Conservation (phyloP, 805 yeast species). For the Candida ascalaphidarum region DNA sequence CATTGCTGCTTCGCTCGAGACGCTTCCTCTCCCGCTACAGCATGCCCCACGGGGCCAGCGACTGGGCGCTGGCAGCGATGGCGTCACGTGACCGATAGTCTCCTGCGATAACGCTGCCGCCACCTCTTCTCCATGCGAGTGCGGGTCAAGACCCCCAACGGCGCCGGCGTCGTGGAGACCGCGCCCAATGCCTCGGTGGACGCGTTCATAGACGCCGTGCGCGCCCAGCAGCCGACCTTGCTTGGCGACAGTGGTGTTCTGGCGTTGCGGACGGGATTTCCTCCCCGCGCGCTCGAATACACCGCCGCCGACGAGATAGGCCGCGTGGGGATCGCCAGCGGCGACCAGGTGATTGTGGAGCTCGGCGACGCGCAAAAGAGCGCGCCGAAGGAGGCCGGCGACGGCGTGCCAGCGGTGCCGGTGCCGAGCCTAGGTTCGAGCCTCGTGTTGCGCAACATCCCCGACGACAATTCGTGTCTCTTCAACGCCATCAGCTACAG, state of each 20-base stretch:
- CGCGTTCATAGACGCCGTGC: too few relatives aligned
- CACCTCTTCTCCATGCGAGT: too few relatives aligned
- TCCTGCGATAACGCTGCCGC: too few relatives aligned
- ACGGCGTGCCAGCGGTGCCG: slow-evolving; percentile 12
- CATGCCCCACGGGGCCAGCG: too few relatives aligned
- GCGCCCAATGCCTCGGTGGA: too few relatives aligned
- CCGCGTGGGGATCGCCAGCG: slow-evolving; percentile 42
- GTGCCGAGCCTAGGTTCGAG: slow-evolving; percentile 10
- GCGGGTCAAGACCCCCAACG: too few relatives aligned
- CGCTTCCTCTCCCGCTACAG: too few relatives aligned
- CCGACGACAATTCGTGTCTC: slow-evolving; percentile 74
- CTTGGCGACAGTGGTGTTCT: slow-evolving; percentile 1
- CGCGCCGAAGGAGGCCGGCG: slow-evolving; percentile 2
- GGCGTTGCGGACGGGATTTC: slow-evolving; percentile 47
- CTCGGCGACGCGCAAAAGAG: slow-evolving; percentile 2
- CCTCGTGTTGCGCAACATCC: slow-evolving; percentile 47
- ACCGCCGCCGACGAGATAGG: slow-evolving; percentile 13
- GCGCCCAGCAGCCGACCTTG: too few relatives aligned
- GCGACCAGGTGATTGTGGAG: slow-evolving; percentile 48
- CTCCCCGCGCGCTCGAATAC: slow-evolving; percentile 38
- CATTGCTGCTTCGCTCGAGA: too few relatives aligned
- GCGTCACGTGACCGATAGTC: too few relatives aligned
- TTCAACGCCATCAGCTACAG: slow-evolving; percentile 59
- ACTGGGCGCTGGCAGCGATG: too few relatives aligned
- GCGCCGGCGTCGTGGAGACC: too few relatives aligned